These are phyloP conservation scores for Lactifluus piperatus DNA, from an alignment of 768 basidiomycete genomes.

Conservation along the genomic window DNA sequence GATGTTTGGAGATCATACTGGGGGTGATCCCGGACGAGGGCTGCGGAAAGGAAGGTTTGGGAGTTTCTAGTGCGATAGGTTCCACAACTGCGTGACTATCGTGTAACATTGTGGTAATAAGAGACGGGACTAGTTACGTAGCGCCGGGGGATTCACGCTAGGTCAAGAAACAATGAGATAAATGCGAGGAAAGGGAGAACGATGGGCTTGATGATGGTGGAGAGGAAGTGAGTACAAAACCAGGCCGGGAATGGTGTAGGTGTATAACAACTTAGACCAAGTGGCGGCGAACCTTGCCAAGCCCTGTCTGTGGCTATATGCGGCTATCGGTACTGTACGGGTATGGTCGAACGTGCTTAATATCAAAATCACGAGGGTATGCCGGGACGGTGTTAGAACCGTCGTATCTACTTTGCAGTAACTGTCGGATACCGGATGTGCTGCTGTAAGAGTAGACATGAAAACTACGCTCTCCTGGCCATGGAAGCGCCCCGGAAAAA, in stretches of 20 bases:
- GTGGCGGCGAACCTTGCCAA: neutral
- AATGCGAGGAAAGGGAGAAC: neutral
- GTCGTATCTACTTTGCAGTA: neutral
- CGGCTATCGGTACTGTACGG: neutral
- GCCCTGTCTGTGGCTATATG: neutral
- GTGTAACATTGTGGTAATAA: slow-evolving; percentile 9
- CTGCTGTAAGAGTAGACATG: too few species aligned
- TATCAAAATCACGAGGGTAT: neutral
- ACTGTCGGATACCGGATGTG: neutral
- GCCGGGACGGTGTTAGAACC: neutral
- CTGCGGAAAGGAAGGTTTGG: neutral
- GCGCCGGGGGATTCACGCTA: neutral
- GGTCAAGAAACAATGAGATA: neutral
- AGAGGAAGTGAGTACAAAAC: neutral
- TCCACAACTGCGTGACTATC: slow-evolving; percentile 6
- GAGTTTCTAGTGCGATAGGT: slow-evolving; percentile 2
- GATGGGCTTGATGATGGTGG: neutral
- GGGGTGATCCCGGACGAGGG: neutral
- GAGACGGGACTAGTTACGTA: neutral
- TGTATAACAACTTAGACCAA: too few species aligned
- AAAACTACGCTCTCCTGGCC: too few species aligned
- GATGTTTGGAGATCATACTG: neutral
- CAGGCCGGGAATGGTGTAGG: too few species aligned
- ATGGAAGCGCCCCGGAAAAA: neutral
- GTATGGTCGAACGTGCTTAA: neutral